Conservation (phyloP, 2,329 filamentous ascomycete species). For the Xylariaceae sp. region DNA sequence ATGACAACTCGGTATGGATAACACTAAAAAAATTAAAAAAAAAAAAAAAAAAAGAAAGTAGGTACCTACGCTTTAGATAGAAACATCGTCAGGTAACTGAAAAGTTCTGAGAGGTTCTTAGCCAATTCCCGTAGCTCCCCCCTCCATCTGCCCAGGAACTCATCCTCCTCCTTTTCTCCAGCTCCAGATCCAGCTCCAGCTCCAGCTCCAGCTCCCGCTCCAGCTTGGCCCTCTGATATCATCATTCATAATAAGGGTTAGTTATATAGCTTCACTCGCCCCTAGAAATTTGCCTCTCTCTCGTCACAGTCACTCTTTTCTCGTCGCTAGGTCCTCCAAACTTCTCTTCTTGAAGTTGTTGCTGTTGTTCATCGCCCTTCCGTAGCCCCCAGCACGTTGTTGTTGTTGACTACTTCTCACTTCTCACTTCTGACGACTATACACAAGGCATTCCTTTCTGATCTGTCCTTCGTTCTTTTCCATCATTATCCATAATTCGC, state of each 20-base stretch:
- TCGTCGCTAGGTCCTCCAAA: background rate
- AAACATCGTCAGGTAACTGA: background rate
- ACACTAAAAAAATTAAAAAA: background rate
- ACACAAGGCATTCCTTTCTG: slow-evolving; percentile 3
- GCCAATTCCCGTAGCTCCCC: background rate
- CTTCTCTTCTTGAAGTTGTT: slow-evolving; percentile 3
- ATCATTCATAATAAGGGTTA: slow-evolving; percentile 13
- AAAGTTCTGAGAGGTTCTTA: slow-evolving; percentile 1
- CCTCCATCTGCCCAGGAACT: too few relatives aligned
- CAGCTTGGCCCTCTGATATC: slow-evolving; percentile 2
- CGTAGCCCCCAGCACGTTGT: background rate
- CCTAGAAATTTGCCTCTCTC: background rate
- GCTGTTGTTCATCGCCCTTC: slow-evolving; percentile 6
- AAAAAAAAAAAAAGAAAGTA: background rate
- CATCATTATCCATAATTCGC: background rate
- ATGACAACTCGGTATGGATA: slow-evolving; percentile 8
- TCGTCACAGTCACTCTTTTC: too few relatives aligned
- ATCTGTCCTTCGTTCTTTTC: background rate
- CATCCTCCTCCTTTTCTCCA: too few relatives aligned
- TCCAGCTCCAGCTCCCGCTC: too few relatives aligned
- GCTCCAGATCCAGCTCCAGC: too few relatives aligned
- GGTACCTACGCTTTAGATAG: too few relatives aligned
- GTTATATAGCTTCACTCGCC: slow-evolving; percentile 15
- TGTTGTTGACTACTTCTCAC: slow-evolving; percentile 17
- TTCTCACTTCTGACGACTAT: slow-evolving; percentile 9